These are phyloP conservation scores for Xylaria arbuscula DNA, from an alignment of 2,329 filamentous ascomycete genomes.

Conservation along the genomic window DNA sequence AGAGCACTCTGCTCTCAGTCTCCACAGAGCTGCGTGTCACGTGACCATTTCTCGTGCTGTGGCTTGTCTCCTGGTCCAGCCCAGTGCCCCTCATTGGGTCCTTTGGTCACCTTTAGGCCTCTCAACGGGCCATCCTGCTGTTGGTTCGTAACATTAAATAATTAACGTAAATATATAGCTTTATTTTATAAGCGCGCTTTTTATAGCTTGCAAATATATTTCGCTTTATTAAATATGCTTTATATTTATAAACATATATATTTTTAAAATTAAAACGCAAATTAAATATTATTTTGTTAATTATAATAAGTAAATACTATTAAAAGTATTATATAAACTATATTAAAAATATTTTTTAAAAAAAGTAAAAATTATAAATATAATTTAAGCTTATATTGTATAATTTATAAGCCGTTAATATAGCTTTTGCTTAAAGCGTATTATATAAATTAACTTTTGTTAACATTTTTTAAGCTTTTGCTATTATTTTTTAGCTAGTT, in stretches of 20 bases:
- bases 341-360: neutral
- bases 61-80: too few species aligned
- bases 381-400: conserved; percentile 4
- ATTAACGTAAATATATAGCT: neutral
- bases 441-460: neutral
- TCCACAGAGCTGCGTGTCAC: too few species aligned
- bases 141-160: too few species aligned
- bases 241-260: conserved; percentile 4
- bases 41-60: too few species aligned
- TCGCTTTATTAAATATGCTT: neutral
- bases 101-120: too few species aligned
- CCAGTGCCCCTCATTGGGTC: too few species aligned
- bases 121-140: too few species aligned
- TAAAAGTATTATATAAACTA: conserved; percentile 3
- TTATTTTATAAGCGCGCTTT: neutral
- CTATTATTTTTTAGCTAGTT: neutral
- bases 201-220: neutral
- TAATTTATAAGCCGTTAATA: neutral
- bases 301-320: neutral
- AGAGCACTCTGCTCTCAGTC: too few species aligned
- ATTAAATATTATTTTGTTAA: neutral
- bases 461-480: neutral
- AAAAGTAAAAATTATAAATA: conserved; percentile 1
- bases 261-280: neutral
- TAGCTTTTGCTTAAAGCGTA: neutral